Base-by-base conservation (phyloP, 1,139 yeast genomes). In the Scheffersomyces cryptocercus region DNA sequence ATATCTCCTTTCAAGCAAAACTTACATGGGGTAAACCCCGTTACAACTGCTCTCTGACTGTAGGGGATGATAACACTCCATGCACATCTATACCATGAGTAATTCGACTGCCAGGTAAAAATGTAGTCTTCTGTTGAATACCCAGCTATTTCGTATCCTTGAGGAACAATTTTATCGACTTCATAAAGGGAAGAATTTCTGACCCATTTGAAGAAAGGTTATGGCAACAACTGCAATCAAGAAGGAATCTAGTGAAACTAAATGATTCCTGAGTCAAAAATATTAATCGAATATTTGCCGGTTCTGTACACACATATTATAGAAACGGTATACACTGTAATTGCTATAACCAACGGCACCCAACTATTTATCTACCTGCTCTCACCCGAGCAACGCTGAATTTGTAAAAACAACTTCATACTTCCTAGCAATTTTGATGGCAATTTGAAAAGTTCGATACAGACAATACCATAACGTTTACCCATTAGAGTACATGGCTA, bases 241-340 rank as follows among this genome's bases (percentile, higher is more conserved):
- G 26, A 85, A 59, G 0, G 90, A 88, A 58, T 93, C 98, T 36
- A 91, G 73, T 8, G 82, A 79, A 74, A 91, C 75, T 53, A 91
- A 77, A 62, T 77, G 89, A 29, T 64, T 93, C 98, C 54, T 83
- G 84, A 1, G 69, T 65, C 45, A 88, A 84, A 90, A 70, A 49
- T 72, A 77, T 0, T 97, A 96, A 4, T 56, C 42, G 82, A 90
- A 90, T n/a, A 97, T 97, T 56, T 84, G 80, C 3, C 79, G 42
- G 88, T 82, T 65, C 97, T 79, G 65, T 88, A 91, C 32, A 86
- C 71, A 61, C 95, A 87, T 64, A 97, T 80, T 41, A 81, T 75
- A 55, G 79, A 86, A 35, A 89, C 75, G 10, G 79, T 76, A 9
- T 84, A 28, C 2, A 85, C 84, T 1, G 87, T 73, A 9, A 69